Conservation (phyloP, 257 asterid genomes). For the Prunella vulgaris region DNA sequence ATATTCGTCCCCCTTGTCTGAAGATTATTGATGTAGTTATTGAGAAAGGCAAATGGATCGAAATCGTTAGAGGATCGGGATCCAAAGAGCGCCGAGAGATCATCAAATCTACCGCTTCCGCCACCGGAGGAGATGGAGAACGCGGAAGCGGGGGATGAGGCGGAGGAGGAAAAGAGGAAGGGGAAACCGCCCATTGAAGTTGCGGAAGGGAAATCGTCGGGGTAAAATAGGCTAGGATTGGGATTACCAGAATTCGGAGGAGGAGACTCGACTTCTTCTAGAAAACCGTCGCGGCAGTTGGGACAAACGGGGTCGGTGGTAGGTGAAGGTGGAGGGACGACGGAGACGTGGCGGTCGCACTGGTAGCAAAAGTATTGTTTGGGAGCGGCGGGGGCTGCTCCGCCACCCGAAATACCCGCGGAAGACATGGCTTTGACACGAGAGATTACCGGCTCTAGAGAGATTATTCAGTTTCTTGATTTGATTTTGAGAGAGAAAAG, state of each 20-base stretch:
- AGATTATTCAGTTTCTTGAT: neutral
- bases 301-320: slow-evolving; percentile 57
- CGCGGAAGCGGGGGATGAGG: slow-evolving; percentile 12
- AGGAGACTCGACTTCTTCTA: slow-evolving; percentile 49
- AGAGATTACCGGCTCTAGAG: neutral
- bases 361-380: slow-evolving; percentile 53
- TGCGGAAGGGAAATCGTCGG: slow-evolving; percentile 16
- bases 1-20: slow-evolving; percentile 51
- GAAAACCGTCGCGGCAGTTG: slow-evolving; percentile 49
- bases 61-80: slow-evolving; percentile 45
- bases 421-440: slow-evolving; percentile 36
- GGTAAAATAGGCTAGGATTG: slow-evolving; percentile 18
- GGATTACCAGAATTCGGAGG: slow-evolving; percentile 17
- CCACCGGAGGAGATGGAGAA: slow-evolving; percentile 21
- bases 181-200: slow-evolving; percentile 22
- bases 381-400: neutral
- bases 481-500: neutral
- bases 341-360: slow-evolving; percentile 50
- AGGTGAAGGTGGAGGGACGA: slow-evolving; percentile 37
- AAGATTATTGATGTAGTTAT: slow-evolving; percentile 31
- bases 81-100: slow-evolving; percentile 21
- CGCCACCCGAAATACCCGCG: slow-evolving; percentile 19
- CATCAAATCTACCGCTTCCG: slow-evolving; percentile 21
- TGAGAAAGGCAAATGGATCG: slow-evolving; percentile 48
- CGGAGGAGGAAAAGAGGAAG: slow-evolving; percentile 31